phyloP scores from a whole-genome alignment of 1,139 yeast genomes.

The Pichia inconspicua region DNA sequence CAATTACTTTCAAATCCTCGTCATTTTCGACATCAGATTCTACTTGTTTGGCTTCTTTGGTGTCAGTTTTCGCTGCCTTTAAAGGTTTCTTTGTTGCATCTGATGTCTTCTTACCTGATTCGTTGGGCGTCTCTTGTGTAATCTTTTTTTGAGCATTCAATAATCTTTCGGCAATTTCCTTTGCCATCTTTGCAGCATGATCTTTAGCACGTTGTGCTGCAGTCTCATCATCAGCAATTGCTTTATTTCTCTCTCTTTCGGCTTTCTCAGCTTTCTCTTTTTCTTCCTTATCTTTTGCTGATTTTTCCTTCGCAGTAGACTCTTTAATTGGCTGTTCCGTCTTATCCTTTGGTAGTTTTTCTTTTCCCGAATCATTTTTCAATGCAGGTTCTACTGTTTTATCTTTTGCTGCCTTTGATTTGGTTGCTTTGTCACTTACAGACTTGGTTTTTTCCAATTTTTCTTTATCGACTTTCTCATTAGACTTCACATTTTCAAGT shows the following conservation, averaged over 20 bases:
- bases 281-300: conserved; percentile 3
- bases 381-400: conserved; percentile 3
- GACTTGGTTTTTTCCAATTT: conserved; percentile 1
- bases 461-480: conserved; percentile 16
- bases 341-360: conserved; percentile 3
- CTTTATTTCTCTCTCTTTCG: background rate
- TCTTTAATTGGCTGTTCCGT: conserved; percentile 2
- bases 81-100: background rate
- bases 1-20: conserved; percentile 5
- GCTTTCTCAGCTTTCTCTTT: conserved; percentile 1
- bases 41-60: background rate
- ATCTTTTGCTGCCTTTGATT: conserved; percentile 3
- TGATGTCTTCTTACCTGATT: background rate
- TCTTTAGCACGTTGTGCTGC: conserved; percentile 1
- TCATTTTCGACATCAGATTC: conserved; percentile 3
- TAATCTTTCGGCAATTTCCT: conserved; percentile 2
- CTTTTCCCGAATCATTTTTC: conserved; percentile 3
- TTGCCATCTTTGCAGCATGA: conserved; percentile 1
- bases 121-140: background rate
- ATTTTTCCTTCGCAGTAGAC: conserved; percentile 16
- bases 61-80: background rate
- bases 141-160: background rate
- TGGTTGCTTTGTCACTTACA: conserved; percentile 3
- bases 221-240: conserved; percentile 2
- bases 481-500: background rate